A percentile compares a stretch with the other conserved stretches of the same genome.
phyloP scores from a whole-genome alignment of 1,284 basidiomycete species.

The Heliocybe sulcata region DNA sequence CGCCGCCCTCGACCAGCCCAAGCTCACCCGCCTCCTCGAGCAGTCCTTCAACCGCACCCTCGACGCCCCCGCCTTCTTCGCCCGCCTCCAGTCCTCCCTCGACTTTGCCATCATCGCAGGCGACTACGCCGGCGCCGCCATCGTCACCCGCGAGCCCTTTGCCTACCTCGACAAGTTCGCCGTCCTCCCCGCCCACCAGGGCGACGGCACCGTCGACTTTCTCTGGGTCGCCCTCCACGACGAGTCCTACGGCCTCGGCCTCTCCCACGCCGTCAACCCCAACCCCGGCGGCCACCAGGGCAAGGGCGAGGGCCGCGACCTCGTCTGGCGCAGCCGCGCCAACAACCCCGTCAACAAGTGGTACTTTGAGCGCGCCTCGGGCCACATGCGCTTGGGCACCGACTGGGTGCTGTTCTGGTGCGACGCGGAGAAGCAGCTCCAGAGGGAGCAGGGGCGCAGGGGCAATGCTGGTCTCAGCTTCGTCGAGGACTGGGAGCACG shows the following conservation, averaged over 20 bases:
- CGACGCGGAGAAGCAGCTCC: slow-evolving; percentile 84
- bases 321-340: slow-evolving; percentile 91
- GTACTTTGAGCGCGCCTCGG: slow-evolving; percentile 96
- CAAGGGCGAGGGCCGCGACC: slow-evolving; percentile 83
- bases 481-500: slow-evolving; percentile 78
- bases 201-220: slow-evolving; percentile 98
- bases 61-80: slow-evolving; percentile 72
- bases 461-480: slow-evolving; percentile 60
- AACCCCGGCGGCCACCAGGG: slow-evolving; percentile 84
- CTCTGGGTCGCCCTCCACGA: slow-evolving; percentile 98
- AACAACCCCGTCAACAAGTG: slow-evolving; percentile 98
- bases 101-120: slow-evolving; percentile 96
- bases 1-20: slow-evolving; percentile 64
- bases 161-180: slow-evolving; percentile 99
- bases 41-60: slow-evolving; percentile 79
- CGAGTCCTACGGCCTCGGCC: slow-evolving; percentile 94
- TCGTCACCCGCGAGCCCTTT: slow-evolving; percentile 90
- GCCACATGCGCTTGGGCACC: slow-evolving; percentile 73
- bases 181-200: slow-evolving; percentile 90
- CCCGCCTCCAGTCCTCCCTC: slow-evolving; percentile 66
- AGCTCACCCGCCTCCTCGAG: slow-evolving; percentile 81
- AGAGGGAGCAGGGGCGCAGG: slow-evolving; percentile 56
- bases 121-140: slow-evolving; percentile 92
- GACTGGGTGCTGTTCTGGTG: slow-evolving; percentile 97
- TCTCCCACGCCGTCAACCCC: slow-evolving; percentile 91